phyloP scores from a whole-genome alignment of 2,329 filamentous ascomycete species.

The Neofusicoccum umdonicola region DNA sequence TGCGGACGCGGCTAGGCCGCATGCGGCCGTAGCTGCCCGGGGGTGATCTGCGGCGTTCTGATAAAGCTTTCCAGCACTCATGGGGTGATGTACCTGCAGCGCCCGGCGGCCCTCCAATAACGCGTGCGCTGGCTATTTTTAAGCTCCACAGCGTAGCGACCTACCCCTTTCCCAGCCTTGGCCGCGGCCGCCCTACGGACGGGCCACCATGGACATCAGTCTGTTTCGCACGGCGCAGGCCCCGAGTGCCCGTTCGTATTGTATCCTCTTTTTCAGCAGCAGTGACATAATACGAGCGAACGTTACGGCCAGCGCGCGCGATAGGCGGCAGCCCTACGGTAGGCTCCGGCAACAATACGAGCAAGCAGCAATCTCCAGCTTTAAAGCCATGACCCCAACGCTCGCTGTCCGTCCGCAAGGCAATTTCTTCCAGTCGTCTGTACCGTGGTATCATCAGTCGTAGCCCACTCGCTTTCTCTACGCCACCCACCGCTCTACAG shows the following conservation, averaged over 20 bases:
- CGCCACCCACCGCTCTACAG: not conserved
- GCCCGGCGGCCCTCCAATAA: not conserved
- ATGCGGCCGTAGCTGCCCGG: not conserved
- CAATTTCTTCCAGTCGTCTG: not conserved
- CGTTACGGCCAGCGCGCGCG: not conserved
- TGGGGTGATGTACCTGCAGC: slow-evolving; percentile 11
- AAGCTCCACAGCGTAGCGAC: slow-evolving; percentile 3
- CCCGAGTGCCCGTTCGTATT: not conserved
- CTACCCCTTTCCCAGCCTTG: slow-evolving; percentile 10
- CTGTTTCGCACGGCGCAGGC: not conserved
- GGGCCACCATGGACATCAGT: not conserved
- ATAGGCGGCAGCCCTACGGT: slow-evolving; percentile 11
- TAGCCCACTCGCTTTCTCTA: slow-evolving; percentile 6
- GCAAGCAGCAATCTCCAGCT: slow-evolving; percentile 10
- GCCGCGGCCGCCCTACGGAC: slow-evolving; percentile 13
- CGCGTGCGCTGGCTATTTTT: not conserved
- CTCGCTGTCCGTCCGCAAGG: not conserved
- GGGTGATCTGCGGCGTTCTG: slow-evolving; percentile 5
- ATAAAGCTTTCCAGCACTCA: not conserved
- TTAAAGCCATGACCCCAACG: slow-evolving; percentile 11
- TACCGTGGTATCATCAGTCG: not conserved
- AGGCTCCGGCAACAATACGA: slow-evolving; percentile 9
- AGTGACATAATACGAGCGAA: slow-evolving; percentile 9
- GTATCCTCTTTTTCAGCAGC: not conserved
- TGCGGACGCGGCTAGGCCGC: not conserved